Base-by-base conservation (phyloP, 176 grass and related monocot species). In the Juncus inflexus region DNA sequence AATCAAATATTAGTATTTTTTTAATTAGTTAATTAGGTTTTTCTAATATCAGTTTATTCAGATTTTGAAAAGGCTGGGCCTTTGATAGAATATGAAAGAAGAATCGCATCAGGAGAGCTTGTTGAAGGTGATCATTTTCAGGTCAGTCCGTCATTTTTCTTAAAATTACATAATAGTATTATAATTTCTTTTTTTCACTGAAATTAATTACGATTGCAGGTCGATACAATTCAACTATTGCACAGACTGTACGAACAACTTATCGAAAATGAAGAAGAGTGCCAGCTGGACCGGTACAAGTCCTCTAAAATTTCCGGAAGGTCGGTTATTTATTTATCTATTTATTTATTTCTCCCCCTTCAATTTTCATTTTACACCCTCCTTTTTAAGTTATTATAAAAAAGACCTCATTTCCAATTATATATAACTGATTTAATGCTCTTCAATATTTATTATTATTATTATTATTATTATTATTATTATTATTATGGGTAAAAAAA, bases 121-220 rank as follows among this genome's bases (percentile, higher is more conserved):
- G 72, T 87, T 7, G 87, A 96, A 63, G 91, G 87, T 45, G 91
- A 96, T 63, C 70, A 68, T 49, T 96, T 85, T 79, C 91, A 96
- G 87, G 91, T 90, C 65, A 7, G 62, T 40, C 65, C 50, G 0
- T 61, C 40, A 61, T 55, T 7, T 66, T 63, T 53, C 12, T 3
- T 2, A 4, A 2, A 42, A 50, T 7, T 73, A 60, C 47, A 11
- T 55, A 43, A 43, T 8, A 64, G 52, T 52, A 12, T 36, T 43
- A 66, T 19, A 37, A 0, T 61, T 73, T 65, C n/a, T 42, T 28
- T 6, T 39, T n/a, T 61, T 52, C 51, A 35, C 19, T 61, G 35
- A 40, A 72, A 5, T 67, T 66, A 36, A 62, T 65, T 41, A 69
- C 64, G 37, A 60, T 60, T 74, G 7, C 83, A 97, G 94, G 36